Evolutionary conservation across 768 basidiomycete species (phyloP).

Genomic region (Termitomyces bulborhizus): DNA sequence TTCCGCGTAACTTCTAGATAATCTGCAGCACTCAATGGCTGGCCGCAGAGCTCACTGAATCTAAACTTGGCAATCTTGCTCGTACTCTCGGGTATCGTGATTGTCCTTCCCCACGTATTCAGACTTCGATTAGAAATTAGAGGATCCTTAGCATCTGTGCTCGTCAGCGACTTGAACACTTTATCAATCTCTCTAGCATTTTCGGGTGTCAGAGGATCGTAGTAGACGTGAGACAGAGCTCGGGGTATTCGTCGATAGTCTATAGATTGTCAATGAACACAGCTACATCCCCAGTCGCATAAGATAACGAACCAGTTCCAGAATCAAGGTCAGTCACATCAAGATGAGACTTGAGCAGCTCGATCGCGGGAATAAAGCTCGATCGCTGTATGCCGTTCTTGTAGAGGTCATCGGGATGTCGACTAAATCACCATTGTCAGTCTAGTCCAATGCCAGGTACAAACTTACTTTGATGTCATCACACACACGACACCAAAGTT

Average conservation of each 20-base stretch:
- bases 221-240: constrained; percentile 92
- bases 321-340: constrained; percentile 91
- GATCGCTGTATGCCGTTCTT: constrained; percentile 97
- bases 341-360: constrained; percentile 83
- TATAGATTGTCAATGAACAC: constrained; percentile 20
- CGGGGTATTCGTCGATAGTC: constrained; percentile 95
- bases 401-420: constrained; percentile 95
- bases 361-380: constrained; percentile 93
- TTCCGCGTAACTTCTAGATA: constrained; percentile 89
- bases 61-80: constrained; percentile 77
- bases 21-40: constrained; percentile 89
- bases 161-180: constrained; percentile 72
- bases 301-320: constrained; percentile 66
- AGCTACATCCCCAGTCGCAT: background rate
- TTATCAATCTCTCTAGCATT: constrained; percentile 71
- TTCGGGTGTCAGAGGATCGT: constrained; percentile 65
- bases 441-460: background rate
- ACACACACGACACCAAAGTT: constrained; percentile 89
- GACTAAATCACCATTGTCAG: constrained; percentile 42
- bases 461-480: constrained; percentile 91
- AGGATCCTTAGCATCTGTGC: constrained; percentile 45
- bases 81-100: constrained; percentile 76
- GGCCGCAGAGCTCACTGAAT: constrained; percentile 83
- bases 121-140: constrained; percentile 59
- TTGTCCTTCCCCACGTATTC: constrained; percentile 85